A percentile compares a stretch with the other conserved stretches of the same genome.
Evolutionary conservation across 495 filamentous ascomycete genomes (phyloP).

Genomic region (Lasiosphaeria ovina): DNA sequence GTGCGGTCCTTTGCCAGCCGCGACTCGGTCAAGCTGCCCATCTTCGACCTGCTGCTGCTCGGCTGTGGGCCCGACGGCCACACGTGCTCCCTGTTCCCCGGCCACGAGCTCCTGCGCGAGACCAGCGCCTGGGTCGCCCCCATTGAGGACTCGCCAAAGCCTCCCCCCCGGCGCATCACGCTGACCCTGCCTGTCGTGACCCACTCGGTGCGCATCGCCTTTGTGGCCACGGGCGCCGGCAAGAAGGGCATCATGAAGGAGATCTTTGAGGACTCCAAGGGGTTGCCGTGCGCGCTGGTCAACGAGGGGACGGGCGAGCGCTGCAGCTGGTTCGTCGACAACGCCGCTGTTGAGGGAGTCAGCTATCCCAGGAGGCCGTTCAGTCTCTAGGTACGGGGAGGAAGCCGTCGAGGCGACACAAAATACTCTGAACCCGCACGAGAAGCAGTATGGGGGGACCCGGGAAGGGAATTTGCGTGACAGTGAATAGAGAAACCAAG

Average conservation of each 20-base stretch:
- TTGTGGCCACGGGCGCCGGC: constrained; percentile 81
- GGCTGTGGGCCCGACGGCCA: constrained; percentile 95
- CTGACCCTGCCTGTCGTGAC: constrained; percentile 86
- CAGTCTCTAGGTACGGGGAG: constrained; percentile 19
- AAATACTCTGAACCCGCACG: no score
- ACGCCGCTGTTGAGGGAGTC: constrained; percentile 77
- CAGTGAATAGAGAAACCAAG: no score
- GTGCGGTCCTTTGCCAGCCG: constrained; percentile 79
- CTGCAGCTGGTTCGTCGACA: constrained; percentile 93
- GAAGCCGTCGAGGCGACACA: background rate
- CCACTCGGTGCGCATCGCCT: constrained; percentile 79
- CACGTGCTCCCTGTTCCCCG: constrained; percentile 94
- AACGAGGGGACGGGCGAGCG: constrained; percentile 79
- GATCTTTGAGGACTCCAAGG: constrained; percentile 78
- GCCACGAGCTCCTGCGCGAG: constrained; percentile 82
- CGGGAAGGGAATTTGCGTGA: no score
- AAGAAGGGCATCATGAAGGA: constrained; percentile 90
- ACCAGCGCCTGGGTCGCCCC: constrained; percentile 88
- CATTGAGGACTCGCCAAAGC: constrained; percentile 91
- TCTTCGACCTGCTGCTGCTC: constrained; percentile 90
- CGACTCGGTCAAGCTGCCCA: constrained; percentile 84
- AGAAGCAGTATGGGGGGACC: no score
- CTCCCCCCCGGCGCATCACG: constrained; percentile 85
- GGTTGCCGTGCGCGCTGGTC: constrained; percentile 82
- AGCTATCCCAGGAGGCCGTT: constrained; percentile 66